Evolutionary conservation across 352 stramenopile genomes (phyloP).

Genomic region (Phytopythium mirpurense): DNA sequence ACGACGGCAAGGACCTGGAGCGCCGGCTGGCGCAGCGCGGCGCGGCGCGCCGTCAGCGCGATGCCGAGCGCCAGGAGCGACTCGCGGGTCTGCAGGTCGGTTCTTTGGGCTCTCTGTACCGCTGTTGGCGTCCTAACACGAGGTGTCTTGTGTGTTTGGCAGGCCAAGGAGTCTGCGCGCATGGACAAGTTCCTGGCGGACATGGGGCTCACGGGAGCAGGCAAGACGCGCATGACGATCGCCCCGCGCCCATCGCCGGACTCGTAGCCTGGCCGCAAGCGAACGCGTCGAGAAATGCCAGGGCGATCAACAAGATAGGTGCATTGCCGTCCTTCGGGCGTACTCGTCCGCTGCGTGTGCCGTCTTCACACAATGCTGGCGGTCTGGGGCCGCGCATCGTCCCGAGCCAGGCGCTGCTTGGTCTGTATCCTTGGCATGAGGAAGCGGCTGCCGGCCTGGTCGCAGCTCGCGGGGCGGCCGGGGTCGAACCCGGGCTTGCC

Average conservation of each 20-base stretch:
- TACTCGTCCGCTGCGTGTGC: too few relatives aligned
- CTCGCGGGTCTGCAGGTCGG: conserved; percentile 31
- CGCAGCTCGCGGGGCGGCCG: neutral
- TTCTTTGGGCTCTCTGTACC: too few relatives aligned
- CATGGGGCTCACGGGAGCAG: conserved; percentile 48
- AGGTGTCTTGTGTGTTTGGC: neutral
- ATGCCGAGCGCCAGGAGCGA: conserved; percentile 36
- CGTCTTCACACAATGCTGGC: neutral
- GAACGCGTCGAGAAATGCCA: too few relatives aligned
- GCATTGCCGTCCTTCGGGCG: too few relatives aligned
- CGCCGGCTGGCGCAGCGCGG: conserved; percentile 33
- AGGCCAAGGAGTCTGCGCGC: conserved; percentile 62
- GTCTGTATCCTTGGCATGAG: conserved; percentile 1
- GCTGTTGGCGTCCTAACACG: too few relatives aligned
- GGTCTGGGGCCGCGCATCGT: neutral
- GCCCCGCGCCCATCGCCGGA: conserved; percentile 21
- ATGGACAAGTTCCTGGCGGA: conserved; percentile 78
- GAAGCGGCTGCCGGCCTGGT: neutral
- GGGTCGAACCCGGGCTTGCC: neutral
- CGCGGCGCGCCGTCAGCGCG: conserved; percentile 26
- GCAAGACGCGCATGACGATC: conserved; percentile 48
- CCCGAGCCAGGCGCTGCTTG: neutral
- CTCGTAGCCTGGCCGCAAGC: neutral
- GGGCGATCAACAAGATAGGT: too few relatives aligned
- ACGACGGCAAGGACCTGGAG: conserved; percentile 24